phyloP scores from a whole-genome alignment of 139 green algal species.

The Haematococcus lacustris region DNA sequence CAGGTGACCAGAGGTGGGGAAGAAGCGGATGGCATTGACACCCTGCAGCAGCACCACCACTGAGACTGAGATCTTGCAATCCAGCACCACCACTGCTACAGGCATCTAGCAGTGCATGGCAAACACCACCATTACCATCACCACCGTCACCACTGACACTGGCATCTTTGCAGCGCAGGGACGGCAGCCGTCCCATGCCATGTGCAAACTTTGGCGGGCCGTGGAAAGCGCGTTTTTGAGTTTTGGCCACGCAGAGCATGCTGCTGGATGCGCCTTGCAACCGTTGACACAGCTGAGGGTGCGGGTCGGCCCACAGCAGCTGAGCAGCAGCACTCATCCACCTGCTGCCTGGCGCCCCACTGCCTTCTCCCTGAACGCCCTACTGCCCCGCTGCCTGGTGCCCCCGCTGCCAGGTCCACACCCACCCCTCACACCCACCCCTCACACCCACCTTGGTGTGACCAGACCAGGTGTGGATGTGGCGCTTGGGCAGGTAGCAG shows the following conservation, averaged over 20 bases:
- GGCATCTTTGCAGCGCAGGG: not conserved
- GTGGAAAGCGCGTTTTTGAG: too few species aligned
- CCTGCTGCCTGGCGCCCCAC: too few species aligned
- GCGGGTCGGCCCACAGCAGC: too few species aligned
- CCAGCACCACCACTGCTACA: not conserved
- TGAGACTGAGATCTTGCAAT: not conserved
- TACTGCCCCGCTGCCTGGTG: not conserved
- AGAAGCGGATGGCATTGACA: conserved; percentile 90
- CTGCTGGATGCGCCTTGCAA: too few species aligned
- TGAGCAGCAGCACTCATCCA: too few species aligned
- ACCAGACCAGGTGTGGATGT: conserved; percentile 85
- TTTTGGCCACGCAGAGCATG: too few species aligned
- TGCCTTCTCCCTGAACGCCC: not conserved
- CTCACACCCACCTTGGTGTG: conserved; percentile 74
- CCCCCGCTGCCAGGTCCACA: not conserved
- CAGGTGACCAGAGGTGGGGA: conserved; percentile 85
- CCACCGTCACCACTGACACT: not conserved
- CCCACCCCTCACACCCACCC: too few species aligned
- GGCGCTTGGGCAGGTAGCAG: conserved; percentile 89
- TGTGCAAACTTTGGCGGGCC: too few species aligned
- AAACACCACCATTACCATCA: not conserved
- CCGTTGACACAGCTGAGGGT: too few species aligned
- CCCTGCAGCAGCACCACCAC: conserved; percentile 18
- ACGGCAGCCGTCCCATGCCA: not conserved
- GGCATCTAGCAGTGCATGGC: not conserved